Evolutionary conservation across 2,329 filamentous ascomycete species (phyloP), one percentile per base, ranked within the genome.

Genomic region (Cercospora sp.): DNA sequence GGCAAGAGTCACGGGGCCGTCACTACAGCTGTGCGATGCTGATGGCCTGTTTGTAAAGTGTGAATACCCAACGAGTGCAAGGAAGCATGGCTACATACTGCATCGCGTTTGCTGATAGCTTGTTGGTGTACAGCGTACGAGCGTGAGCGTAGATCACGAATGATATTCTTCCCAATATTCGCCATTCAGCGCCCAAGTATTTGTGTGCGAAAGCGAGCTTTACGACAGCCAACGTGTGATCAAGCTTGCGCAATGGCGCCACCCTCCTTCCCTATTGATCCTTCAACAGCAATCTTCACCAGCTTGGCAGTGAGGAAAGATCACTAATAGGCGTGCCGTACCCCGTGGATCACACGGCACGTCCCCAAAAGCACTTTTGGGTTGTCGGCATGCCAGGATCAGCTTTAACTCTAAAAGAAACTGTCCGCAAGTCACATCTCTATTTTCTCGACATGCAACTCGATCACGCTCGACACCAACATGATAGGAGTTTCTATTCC

Each of bases 41-140:
- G 13, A 55, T 36, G 61, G 45, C 6, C 12, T 5, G 33, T 16
- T 36, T 55, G 48, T 63, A 55, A 31, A 63, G 61, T 63, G 61
- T 63, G 28, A 13, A 64, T 64, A 45, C 51, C 51, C 62, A 45
- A 18, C 62, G 18, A 36, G 28, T 51, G 20, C 48, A 26, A 55
- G 48, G 23, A n/a, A 10, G 23, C 61, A 55, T 55, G 48, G 48
- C 48, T 36, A 26, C 20, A 57, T 63, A 36, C 26, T 63, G 45
- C 45, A 63, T 33, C 51, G 28, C 61, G 10, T 55, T 20, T 55
- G 45, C 45, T 28, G n/a, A 36, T 31, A 36, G 30, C 16, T 36
- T 55, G 57, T 42, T 6, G 36, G 45, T 63, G 61, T 63, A 28
- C 53, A 55, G 61, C 45, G 26, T 63, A 40, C n/a, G 30, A 33